These are phyloP conservation scores for Candida schatavii DNA, from an alignment of 805 yeast species.

Conservation along the genomic window DNA sequence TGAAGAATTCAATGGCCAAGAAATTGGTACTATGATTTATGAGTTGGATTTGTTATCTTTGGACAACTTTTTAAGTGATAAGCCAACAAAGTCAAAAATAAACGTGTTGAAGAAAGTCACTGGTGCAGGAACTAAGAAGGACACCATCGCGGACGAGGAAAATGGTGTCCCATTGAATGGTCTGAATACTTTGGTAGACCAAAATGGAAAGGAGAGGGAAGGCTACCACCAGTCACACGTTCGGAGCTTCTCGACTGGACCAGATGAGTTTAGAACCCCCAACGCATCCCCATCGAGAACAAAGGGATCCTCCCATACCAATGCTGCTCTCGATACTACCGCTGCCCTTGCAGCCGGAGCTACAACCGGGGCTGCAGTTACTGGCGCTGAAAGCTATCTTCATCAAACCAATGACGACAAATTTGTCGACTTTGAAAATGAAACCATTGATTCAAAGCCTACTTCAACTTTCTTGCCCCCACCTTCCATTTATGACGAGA, in stretches of 20 bases:
- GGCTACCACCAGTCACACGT: conserved; percentile 25
- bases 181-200: background rate
- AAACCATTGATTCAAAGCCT: background rate
- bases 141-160: background rate
- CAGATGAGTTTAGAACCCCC: conserved; percentile 30
- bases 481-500: conserved; percentile 3
- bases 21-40: conserved; percentile 56
- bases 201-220: conserved; percentile 14
- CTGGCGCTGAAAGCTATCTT: conserved; percentile 14
- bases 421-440: conserved; percentile 3
- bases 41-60: conserved; percentile 54
- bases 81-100: conserved; percentile 16
- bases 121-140: background rate
- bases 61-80: conserved; percentile 26
- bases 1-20: conserved; percentile 47
- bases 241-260: conserved; percentile 36
- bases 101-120: background rate
- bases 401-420: conserved; percentile 11
- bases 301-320: conserved; percentile 1
- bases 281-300: conserved; percentile 24
- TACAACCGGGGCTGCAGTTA: conserved; percentile 6
- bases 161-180: background rate
- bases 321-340: conserved; percentile 7
- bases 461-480: conserved; percentile 1
- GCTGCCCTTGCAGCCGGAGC: conserved; percentile 5